Conservation (phyloP, 306 rosid species). For the Sindora glabra region DNA sequence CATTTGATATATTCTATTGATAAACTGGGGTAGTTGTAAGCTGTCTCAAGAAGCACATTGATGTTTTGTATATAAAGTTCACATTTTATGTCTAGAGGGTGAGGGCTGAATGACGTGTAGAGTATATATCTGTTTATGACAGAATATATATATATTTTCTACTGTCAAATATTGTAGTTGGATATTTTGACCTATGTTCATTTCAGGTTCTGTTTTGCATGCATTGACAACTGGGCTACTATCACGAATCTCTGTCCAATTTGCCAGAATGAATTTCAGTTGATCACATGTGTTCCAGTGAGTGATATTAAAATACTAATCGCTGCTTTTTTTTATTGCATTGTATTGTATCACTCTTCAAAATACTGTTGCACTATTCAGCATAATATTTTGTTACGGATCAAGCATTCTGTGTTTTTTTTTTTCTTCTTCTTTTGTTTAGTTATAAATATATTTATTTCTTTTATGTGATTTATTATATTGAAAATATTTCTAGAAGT, state of each 20-base stretch:
- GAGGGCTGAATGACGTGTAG: too few species aligned
- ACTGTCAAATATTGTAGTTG: too few species aligned
- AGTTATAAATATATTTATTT: neutral
- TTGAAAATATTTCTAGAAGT: constrained; percentile 13
- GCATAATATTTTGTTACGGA: constrained; percentile 16
- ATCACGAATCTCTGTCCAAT: constrained; percentile 97
- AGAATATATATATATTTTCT: too few species aligned
- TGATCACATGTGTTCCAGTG: constrained; percentile 97
- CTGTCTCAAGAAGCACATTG: neutral
- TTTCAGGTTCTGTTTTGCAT: constrained; percentile 85
- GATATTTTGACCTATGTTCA: constrained; percentile 11
- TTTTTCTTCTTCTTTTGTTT: neutral
- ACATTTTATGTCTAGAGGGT: neutral
- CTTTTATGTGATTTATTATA: constrained; percentile 5
- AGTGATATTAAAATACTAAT: constrained; percentile 42
- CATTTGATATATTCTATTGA: neutral
- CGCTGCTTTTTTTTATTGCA: constrained; percentile 24
- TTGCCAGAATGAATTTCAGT: constrained; percentile 96
- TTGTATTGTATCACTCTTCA: constrained; percentile 16
- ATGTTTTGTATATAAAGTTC: neutral
- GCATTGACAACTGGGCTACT: constrained; percentile 98
- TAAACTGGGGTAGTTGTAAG: neutral
- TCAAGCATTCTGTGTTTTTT: neutral
- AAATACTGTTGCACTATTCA: constrained; percentile 17
- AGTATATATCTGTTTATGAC: too few species aligned